Base-by-base conservation (phyloP, 139 green algal genomes). In the Pseudopediastrum boryanum region DNA sequence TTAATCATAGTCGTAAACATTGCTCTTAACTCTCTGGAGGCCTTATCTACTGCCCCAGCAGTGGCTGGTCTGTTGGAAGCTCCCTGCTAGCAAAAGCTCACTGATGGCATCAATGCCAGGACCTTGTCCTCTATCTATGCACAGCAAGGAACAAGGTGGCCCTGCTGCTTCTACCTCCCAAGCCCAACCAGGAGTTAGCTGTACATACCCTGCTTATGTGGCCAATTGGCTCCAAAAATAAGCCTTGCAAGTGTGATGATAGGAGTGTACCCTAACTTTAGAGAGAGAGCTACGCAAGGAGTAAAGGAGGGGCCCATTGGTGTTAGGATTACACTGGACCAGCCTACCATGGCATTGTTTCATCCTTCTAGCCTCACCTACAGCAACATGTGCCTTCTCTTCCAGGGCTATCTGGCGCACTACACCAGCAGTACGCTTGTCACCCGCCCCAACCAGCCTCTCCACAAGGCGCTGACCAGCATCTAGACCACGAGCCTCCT, bases 311-410 rank as follows among this genome's bases (percentile, higher is more conserved):
- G 23, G 35, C 3, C 19, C 36, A 10, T 35, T 19, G n/a, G 27
- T 43, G 33, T 4, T 46, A 31, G 21, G 16, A 58, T 27, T 19
- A 58, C 19, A 19, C 19, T 19, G 48, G 16, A 58, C 48, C 16
- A 16, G 5, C 12, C 29, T n/a, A 23, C 33, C 21, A 10, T 41
- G 31, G 64, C 64, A 35, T 39, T n/a, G 31, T 23, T 19, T 46
- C 25, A 25, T 38, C 5, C 64, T 38, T 2, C 13, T 31, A 79
- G n/a, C n/a, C 85, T 44, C 69, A 89, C 88, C 87, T 3, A 95
- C 87, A 31, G 83, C 90, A 16, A 95, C 91, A 69, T 97, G 93
- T 16, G 92, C 92, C 9, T 74, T 77, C 83, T 97, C 93, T 77
- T 97, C 91, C 39, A 54, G 61, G 48, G 85, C 85, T 58, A 96